Evolutionary conservation across 2,329 filamentous ascomycete species (phyloP).

Genomic region (Colletotrichum somersetense): DNA sequence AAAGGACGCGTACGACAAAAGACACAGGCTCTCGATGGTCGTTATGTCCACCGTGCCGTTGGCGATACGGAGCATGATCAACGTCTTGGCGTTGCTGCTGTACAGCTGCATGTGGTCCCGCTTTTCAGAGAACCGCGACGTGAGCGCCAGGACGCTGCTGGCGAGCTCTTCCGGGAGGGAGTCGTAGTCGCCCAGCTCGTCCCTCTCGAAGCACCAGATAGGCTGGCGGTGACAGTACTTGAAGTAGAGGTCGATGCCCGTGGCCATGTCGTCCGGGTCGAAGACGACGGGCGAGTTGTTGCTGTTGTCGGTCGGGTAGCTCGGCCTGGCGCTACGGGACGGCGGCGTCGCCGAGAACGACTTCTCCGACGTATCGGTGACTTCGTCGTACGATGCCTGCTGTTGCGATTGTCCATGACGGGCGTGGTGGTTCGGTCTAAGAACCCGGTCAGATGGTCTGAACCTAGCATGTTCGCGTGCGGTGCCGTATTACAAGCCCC

Average conservation of each 20-base stretch:
- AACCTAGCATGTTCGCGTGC: constrained; percentile 26
- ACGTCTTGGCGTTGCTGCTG: constrained; percentile 55
- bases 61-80: constrained; percentile 63
- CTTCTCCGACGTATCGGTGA: constrained; percentile 50
- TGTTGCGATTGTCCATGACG: constrained; percentile 44
- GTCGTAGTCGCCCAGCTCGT: constrained; percentile 53
- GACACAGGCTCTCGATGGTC: constrained; percentile 64
- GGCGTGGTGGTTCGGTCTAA: constrained; percentile 48
- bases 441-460: constrained; percentile 48
- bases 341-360: constrained; percentile 51
- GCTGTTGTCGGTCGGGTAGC: constrained; percentile 44
- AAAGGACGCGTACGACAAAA: constrained; percentile 63
- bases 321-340: constrained; percentile 43
- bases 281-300: constrained; percentile 44
- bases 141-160: constrained; percentile 57
- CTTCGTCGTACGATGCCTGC: constrained; percentile 48
- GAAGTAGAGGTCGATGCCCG: constrained; percentile 56
- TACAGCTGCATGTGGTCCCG: constrained; percentile 51
- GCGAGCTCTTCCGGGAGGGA: constrained; percentile 55
- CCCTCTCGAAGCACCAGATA: constrained; percentile 60
- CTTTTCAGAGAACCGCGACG: constrained; percentile 54
- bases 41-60: constrained; percentile 62
- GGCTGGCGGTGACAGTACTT: constrained; percentile 59
- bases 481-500: constrained; percentile 48
- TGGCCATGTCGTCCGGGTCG: constrained; percentile 51